Evolutionary conservation across 1,139 yeast genomes (phyloP).

Genomic region (Pneumocystis oryctolagi): DNA sequence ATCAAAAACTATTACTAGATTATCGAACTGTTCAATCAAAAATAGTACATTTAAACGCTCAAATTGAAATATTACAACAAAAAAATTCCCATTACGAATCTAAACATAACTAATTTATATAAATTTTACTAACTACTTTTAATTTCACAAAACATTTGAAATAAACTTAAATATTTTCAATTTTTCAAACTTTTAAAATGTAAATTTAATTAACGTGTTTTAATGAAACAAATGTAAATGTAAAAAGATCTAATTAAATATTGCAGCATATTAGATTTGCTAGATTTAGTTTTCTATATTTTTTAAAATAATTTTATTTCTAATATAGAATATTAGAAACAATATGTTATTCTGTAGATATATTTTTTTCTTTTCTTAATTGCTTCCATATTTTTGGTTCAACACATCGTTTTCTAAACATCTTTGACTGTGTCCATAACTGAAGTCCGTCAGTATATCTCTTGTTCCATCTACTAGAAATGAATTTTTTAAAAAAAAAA

Average conservation of each 20-base stretch:
- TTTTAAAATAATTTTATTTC: not conserved
- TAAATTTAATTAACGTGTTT: not conserved
- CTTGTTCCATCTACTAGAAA: not conserved
- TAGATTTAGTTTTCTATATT: not conserved
- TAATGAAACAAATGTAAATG: not conserved
- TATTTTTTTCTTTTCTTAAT: not conserved
- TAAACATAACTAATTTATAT: not conserved
- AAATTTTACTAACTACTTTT: not conserved
- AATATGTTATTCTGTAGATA: not conserved
- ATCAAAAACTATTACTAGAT: not conserved
- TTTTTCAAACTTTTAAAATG: not conserved
- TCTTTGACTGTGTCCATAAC: not conserved
- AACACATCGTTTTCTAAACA: not conserved
- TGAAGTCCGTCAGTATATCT: not conserved
- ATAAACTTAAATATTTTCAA: not conserved
- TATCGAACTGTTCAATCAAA: not conserved
- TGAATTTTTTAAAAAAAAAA: not conserved
- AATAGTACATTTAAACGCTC: not conserved
- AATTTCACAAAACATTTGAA: not conserved
- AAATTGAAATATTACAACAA: not conserved
- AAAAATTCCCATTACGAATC: not conserved
- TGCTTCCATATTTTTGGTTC: not conserved
- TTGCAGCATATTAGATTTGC: not conserved
- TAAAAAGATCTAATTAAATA: not conserved
- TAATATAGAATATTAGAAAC: not conserved